Evolutionary conservation across 768 basidiomycete species (phyloP).

Genomic region (Lentinula sp.): DNA sequence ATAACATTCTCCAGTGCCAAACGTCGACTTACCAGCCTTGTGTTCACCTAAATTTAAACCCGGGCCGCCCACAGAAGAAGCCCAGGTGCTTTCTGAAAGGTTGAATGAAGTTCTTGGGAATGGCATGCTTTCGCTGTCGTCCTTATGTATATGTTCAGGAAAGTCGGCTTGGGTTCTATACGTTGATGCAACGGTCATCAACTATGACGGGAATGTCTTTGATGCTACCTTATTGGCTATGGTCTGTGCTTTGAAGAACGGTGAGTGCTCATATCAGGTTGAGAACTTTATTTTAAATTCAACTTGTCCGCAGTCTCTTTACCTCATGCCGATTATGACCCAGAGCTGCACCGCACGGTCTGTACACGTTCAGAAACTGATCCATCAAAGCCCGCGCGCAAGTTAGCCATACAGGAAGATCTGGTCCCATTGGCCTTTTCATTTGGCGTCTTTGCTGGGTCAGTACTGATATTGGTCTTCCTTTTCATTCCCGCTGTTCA

Average conservation of each 20-base stretch:
- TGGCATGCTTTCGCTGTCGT: constrained; percentile 52
- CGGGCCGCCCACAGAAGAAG: constrained; percentile 92
- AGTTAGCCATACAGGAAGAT: constrained; percentile 35
- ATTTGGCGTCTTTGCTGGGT: constrained; percentile 85
- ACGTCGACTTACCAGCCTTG: constrained; percentile 88
- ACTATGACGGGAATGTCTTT: constrained; percentile 94
- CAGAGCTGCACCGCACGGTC: constrained; percentile 54
- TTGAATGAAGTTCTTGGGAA: constrained; percentile 76
- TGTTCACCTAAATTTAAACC: constrained; percentile 94
- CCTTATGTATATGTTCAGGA: constrained; percentile 74
- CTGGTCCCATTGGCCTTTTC: constrained; percentile 49
- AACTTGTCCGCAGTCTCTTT: constrained; percentile 47
- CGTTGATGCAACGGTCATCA: constrained; percentile 91
- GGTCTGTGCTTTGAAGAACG: constrained; percentile 79
- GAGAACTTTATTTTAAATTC: background rate
- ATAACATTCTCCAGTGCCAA: constrained; percentile 62
- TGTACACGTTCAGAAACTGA: constrained; percentile 36
- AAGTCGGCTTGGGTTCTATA: constrained; percentile 93
- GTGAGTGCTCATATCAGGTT: constrained; percentile 36
- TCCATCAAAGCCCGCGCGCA: constrained; percentile 17
- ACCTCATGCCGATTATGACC: constrained; percentile 67
- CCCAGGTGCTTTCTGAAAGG: constrained; percentile 83
- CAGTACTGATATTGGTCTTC: constrained; percentile 18
- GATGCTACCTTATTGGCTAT: constrained; percentile 88
- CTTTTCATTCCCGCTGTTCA: background rate